These are phyloP conservation scores for Tolypocladium nubicola DNA, from an alignment of 2,329 filamentous ascomycete genomes.

Conservation along the genomic window DNA sequence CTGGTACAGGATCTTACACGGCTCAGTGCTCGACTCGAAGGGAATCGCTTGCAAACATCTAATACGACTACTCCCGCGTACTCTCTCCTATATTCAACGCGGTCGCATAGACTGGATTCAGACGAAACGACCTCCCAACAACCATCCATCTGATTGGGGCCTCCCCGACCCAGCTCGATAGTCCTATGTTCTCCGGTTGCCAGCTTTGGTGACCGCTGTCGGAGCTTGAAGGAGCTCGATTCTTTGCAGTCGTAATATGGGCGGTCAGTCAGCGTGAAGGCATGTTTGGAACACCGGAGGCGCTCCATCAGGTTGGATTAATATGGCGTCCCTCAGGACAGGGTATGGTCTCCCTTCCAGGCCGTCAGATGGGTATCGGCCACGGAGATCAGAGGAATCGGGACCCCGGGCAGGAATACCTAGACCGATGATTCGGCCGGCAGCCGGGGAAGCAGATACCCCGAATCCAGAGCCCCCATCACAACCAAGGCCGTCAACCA, in stretches of 20 bases:
- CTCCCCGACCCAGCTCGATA: not conserved
- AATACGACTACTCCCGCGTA: not conserved
- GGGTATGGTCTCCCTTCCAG: constrained; percentile 29
- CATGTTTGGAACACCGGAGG: constrained; percentile 1
- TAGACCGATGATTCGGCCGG: constrained; percentile 11
- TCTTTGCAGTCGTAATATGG: not conserved
- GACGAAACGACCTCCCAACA: no score
- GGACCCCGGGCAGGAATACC: constrained; percentile 9
- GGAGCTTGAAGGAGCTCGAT: not conserved
- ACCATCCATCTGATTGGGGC: not conserved
- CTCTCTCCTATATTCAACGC: not conserved
- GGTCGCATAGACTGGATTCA: not conserved
- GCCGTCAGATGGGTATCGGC: constrained; percentile 24
- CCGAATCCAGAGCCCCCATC: constrained; percentile 8
- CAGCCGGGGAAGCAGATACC: constrained; percentile 10
- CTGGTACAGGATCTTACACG: not conserved
- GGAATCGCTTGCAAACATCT: not conserved
- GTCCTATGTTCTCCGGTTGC: not conserved
- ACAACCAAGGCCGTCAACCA: constrained; percentile 8
- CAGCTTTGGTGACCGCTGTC: not conserved
- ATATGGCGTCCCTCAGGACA: constrained; percentile 32
- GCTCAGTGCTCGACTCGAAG: not conserved
- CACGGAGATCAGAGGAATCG: constrained; percentile 14
- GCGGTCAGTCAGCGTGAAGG: not conserved
- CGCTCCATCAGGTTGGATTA: constrained; percentile 14